These are phyloP conservation scores for Myochromella boudieri DNA, from an alignment of 768 basidiomycete species.

Conservation along the genomic window DNA sequence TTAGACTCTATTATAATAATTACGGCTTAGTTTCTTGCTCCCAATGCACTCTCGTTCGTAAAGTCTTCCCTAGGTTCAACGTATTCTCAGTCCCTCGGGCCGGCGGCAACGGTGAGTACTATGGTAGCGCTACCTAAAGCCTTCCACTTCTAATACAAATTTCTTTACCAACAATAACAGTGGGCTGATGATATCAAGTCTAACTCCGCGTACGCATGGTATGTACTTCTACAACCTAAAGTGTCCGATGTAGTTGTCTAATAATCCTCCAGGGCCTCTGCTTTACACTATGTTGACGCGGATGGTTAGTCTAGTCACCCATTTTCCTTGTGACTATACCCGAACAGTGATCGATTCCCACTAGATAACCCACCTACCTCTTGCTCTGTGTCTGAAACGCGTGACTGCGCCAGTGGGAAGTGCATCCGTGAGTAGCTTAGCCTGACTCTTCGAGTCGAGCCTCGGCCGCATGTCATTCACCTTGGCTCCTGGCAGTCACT, in stretches of 20 bases:
- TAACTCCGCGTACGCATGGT: conserved; percentile 38
- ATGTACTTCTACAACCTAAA: conserved; percentile 6
- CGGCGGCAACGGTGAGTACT: conserved; percentile 42
- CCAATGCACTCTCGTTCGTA: conserved; percentile 48
- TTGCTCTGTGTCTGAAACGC: conserved; percentile 46
- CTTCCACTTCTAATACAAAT: not conserved
- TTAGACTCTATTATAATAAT: not conserved
- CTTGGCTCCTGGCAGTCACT: conserved; percentile 33
- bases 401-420: conserved; percentile 41
- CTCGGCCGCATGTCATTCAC: not conserved
- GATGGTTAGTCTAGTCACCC: conserved; percentile 29
- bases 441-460: conserved; percentile 19
- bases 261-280: conserved; percentile 29
- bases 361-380: conserved; percentile 42
- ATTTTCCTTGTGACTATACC: not conserved
- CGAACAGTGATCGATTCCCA: not conserved
- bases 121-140: not conserved
- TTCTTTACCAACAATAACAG: conserved; percentile 21
- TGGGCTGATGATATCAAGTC: conserved; percentile 53
- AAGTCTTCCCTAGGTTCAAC: conserved; percentile 41
- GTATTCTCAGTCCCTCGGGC: conserved; percentile 45
- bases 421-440: conserved; percentile 39
- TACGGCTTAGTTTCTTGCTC: conserved; percentile 43
- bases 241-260: not conserved
- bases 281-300: conserved; percentile 52